phyloP scores from a whole-genome alignment of 176 grass and related monocot genomes.

The Triticum monococcum region DNA sequence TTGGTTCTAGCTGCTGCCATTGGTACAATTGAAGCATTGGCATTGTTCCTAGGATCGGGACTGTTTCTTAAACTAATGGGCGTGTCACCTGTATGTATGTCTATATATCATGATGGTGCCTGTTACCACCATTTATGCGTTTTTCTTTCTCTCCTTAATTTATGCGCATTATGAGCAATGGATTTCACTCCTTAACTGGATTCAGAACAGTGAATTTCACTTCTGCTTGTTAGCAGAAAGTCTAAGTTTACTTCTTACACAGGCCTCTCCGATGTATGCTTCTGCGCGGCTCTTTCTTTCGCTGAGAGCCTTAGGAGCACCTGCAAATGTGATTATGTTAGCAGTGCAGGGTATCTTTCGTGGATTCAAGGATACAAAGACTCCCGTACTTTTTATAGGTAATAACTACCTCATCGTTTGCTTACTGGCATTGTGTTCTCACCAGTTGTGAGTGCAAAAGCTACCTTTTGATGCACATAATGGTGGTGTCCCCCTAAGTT shows the following conservation, averaged over 20 bases:
- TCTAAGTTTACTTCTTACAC: slow-evolving; percentile 30
- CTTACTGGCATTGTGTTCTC: slow-evolving; percentile 14
- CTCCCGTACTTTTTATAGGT: slow-evolving; percentile 84
- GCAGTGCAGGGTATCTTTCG: slow-evolving; percentile 90
- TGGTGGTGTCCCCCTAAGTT: not conserved
- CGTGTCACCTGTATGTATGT: slow-evolving; percentile 81
- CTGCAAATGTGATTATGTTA: slow-evolving; percentile 78
- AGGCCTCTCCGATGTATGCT: slow-evolving; percentile 76
- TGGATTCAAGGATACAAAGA: slow-evolving; percentile 94
- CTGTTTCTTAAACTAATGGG: slow-evolving; percentile 75
- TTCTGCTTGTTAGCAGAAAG: not conserved
- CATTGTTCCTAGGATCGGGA: slow-evolving; percentile 72
- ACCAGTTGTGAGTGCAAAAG: not conserved
- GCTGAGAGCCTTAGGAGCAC: slow-evolving; percentile 85
- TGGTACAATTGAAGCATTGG: slow-evolving; percentile 64
- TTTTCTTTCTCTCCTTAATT: not conserved
- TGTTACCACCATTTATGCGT: not conserved
- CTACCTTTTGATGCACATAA: not conserved
- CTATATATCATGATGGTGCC: slow-evolving; percentile 16
- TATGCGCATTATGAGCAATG: not conserved
- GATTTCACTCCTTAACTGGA: not conserved
- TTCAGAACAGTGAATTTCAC: not conserved
- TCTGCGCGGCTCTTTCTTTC: slow-evolving; percentile 72
- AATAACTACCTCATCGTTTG: slow-evolving; percentile 40
- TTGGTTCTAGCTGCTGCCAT: slow-evolving; percentile 59